Evolutionary conservation across 2,329 filamentous ascomycete species (phyloP).

Genomic region (Fusarium torulosum): DNA sequence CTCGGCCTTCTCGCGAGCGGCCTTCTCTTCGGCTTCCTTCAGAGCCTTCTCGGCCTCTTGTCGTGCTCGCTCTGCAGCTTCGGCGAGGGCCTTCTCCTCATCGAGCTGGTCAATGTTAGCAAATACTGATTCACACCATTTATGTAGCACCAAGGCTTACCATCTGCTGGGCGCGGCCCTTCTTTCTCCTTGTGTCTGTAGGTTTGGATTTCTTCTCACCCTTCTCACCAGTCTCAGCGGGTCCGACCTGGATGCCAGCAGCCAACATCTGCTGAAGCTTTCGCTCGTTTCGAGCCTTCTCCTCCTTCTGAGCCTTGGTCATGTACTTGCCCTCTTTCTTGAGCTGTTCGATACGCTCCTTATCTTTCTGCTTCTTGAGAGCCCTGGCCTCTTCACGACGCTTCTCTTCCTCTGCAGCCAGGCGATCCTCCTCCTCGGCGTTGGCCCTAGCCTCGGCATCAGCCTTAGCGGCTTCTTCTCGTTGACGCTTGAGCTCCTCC

Average conservation of each 20-base stretch:
- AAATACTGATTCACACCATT: background rate
- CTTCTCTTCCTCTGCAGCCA: constrained; percentile 75
- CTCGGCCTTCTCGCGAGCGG: constrained; percentile 68
- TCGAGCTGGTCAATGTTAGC: constrained; percentile 65
- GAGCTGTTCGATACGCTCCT: constrained; percentile 85
- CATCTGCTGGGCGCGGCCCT: constrained; percentile 69
- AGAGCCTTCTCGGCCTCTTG: constrained; percentile 75
- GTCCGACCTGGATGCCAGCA: constrained; percentile 79
- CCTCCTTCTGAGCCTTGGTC: constrained; percentile 87
- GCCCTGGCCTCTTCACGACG: constrained; percentile 79
- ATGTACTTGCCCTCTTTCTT: constrained; percentile 90
- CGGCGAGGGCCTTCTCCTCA: constrained; percentile 82
- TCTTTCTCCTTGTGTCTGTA: constrained; percentile 84
- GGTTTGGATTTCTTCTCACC: constrained; percentile 82
- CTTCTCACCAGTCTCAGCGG: constrained; percentile 67
- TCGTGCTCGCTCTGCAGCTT: constrained; percentile 79
- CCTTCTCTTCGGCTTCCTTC: constrained; percentile 72
- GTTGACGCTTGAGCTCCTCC: constrained; percentile 75
- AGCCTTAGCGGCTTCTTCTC: constrained; percentile 74
- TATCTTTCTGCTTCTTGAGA: constrained; percentile 86
- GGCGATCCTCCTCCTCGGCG: constrained; percentile 74
- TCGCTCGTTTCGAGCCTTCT: constrained; percentile 81
- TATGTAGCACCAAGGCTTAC: constrained; percentile 49
- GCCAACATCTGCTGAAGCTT: constrained; percentile 89
- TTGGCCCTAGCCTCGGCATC: constrained; percentile 74